These are phyloP conservation scores for Cyclotella baltica DNA, from an alignment of 108 stramenopile genomes.

Conservation along the genomic window DNA sequence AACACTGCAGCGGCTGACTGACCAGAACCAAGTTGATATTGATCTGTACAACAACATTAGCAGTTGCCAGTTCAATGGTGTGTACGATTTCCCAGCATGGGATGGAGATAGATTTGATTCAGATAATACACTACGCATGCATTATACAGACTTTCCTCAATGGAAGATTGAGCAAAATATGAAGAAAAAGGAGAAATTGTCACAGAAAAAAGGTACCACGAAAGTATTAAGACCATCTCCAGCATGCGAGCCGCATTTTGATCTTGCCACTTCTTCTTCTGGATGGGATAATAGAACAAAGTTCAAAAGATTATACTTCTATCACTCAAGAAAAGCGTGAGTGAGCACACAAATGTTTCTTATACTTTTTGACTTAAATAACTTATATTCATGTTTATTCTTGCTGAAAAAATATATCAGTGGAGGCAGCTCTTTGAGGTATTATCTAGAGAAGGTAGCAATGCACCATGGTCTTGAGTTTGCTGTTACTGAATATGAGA, in stretches of 20 bases:
- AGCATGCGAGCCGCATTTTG: constrained; percentile 43
- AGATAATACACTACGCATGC: constrained; percentile 8
- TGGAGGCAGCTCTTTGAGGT: constrained; percentile 27
- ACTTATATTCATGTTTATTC: neutral
- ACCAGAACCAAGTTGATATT: constrained; percentile 36
- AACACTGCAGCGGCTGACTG: constrained; percentile 23
- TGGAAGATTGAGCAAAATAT: neutral
- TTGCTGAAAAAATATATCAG: neutral
- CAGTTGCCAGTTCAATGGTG: constrained; percentile 19
- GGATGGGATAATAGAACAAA: constrained; percentile 18
- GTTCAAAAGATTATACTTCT: constrained; percentile 43
- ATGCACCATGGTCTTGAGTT: constrained; percentile 37
- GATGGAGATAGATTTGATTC: constrained; percentile 21
- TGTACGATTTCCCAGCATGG: constrained; percentile 28
- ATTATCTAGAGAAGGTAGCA: constrained; percentile 34
- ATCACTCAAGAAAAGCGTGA: constrained; percentile 35
- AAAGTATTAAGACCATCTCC: constrained; percentile 4
- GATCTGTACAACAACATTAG: constrained; percentile 30
- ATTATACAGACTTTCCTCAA: constrained; percentile 16
- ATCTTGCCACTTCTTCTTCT: neutral
- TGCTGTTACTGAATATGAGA: constrained; percentile 18
- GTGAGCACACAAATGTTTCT: neutral
- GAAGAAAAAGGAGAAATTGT: neutral
- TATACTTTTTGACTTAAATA: neutral
- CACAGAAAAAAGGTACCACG: neutral